Evolutionary conservation across 176 grass and related monocot species (phyloP), one percentile per base, ranked within the genome.

Genomic region (Phyllostachys edulis): DNA sequence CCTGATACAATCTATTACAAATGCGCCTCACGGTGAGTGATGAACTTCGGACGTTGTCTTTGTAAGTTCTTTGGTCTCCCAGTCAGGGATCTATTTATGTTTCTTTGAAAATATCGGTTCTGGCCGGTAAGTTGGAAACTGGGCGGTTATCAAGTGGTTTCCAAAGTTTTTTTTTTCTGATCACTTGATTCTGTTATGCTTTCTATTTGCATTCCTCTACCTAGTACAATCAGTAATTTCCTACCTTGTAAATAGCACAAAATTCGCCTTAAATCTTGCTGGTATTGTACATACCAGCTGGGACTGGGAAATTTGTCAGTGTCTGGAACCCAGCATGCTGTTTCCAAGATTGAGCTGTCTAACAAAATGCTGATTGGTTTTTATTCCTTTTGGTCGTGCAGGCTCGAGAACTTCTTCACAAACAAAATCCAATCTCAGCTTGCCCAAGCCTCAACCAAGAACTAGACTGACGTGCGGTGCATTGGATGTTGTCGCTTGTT

Each of bases 1-100:
- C 93, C 91, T 18, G 97, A 99, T 70, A 99, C 97, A 18, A 99
- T 99, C 40, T 99, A 99, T 71, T 99, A 92, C 71, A 99, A 99
- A 85, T 99, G 97, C 62, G 75, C 97, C 45, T 92, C 91, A 63
- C 78, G 97, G 97, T 92, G 62, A 92, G 80, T 68, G 5, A 38
- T 8, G 2, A 20, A 38, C 39, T 76, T 57, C 7, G 6, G 9
- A 49, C 17, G 20, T 77, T 49, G 15, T 61, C n/a, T 49, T 21
- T 41, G 20, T 34, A 42, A 27, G 24, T 67, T 45, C 37, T n/a
- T 34, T 67, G n/a, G 36, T 45, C n/a, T 67, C 16, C 0, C 26
- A 57, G 38, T 55, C 61, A 68, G 49, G 37, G 23, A 23, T 47
- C 23, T 69, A 49, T 51, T 11, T 71, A 65, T 84, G 37, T 65